These are phyloP conservation scores for Fusarium bactridioides DNA, from an alignment of 2,329 filamentous ascomycete species.

Conservation along the genomic window DNA sequence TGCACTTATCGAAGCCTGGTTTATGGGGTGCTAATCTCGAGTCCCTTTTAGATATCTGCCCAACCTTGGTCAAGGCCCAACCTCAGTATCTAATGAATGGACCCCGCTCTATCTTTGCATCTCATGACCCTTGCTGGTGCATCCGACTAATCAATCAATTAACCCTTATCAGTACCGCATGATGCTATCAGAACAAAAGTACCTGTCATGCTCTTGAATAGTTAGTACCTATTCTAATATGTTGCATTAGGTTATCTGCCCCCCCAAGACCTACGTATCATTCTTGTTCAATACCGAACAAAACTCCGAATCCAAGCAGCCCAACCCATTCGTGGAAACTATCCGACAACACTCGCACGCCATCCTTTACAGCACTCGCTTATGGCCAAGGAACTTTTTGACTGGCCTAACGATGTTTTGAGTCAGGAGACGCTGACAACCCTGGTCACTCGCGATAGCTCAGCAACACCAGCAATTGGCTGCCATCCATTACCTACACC, in stretches of 20 bases:
- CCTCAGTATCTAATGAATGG: background rate
- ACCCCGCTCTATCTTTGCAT: conserved; percentile 6
- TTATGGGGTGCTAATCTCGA: background rate
- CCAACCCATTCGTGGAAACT: conserved; percentile 14
- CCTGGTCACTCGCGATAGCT: background rate
- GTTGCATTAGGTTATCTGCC: conserved; percentile 24
- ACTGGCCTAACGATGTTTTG: background rate
- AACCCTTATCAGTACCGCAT: conserved; percentile 24
- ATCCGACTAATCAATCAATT: conserved; percentile 7
- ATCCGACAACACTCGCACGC: conserved; percentile 3
- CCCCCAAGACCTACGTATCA: background rate
- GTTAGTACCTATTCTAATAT: background rate
- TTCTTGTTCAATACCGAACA: background rate
- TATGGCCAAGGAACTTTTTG: conserved; percentile 7
- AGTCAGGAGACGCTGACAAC: conserved; percentile 9
- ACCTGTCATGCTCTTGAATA: conserved; percentile 7
- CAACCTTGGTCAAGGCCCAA: background rate
- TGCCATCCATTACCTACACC: background rate
- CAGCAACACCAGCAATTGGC: conserved; percentile 11
- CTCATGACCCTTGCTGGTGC: conserved; percentile 13
- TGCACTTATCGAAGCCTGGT: background rate
- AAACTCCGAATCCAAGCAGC: background rate
- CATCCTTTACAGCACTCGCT: background rate
- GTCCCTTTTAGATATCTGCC: background rate
- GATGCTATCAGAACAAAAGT: conserved; percentile 23